Base-by-base conservation (phyloP, 441 rosid genomes). In the Erodium moschatum region DNA sequence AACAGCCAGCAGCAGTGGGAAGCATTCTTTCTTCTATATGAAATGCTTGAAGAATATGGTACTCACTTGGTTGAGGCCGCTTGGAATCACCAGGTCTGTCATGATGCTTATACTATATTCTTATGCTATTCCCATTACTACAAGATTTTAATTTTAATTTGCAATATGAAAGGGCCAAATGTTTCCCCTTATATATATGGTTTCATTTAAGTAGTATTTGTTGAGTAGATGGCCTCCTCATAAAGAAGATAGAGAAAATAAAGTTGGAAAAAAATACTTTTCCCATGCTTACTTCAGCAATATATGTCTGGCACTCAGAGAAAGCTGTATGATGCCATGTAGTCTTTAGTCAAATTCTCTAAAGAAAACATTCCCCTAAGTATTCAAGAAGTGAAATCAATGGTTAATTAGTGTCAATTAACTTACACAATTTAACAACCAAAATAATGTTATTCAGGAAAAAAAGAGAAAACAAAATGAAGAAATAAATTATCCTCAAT, bases 41-140 rank as follows among this genome's bases (percentile, higher is more conserved):
- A 91, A 84, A 94, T 88, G 96, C 97, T 94, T 70, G 92, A 87
- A 76, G 99, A 89, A 81, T 91, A 82, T 66, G 96, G 97, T 21
- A 89, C 96, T 61, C 97, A 94, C 78, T 82, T 94, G 16, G 97
- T 94, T 67, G 97, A 89, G 80, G 98, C 97, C 64, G 97, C 95
- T 70, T 94, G 98, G 97, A 85, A 82, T 80, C 93, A 87, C 74
- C 98, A 88, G 96, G 98, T 94, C 64, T 73, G 69, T 52, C 21
- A 56, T 75, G 56, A 29, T 64, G 40, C 67, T 73, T 54, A 13
- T 65, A 13, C 56, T 60, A 21, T 60, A 21, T 58, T 60, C 1
- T 60, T 60, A 9, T 60, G 64, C 15, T 21, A 60, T 60, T 60
- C 31, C 64, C 10, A 11, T 60, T 31, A 60, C 31, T 21, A 20